Evolutionary conservation across 805 yeast genomes (phyloP), one percentile per base, ranked within the genome.

Genomic region (Ogataea corticis): DNA sequence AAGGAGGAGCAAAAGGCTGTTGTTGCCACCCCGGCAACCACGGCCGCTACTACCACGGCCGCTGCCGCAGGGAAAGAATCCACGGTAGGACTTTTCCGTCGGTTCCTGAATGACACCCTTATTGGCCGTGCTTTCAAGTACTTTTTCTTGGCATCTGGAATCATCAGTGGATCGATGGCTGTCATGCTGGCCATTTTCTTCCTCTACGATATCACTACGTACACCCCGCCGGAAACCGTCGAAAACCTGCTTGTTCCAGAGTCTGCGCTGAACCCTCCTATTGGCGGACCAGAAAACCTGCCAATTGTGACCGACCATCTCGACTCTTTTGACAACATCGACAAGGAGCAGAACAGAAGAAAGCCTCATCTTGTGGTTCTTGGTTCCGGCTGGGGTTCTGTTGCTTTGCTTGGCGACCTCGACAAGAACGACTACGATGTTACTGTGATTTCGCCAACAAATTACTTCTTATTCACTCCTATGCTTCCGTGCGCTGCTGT

Each of bases 311-410:
- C 72, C 31, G 70, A 75, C 29, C 76, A 75, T 48, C 63, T 83
- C 44, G 89, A 83, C 55, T 77, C 79, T 32, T 75, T 70, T 48
- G 88, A 83, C 57, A 62, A 68, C 21, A 71, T 67, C 16, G 72
- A 63, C n/a, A 76, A 75, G 52, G 74, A 72, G 45, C 42, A 63
- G n/a, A 48, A 68, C 9, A 68, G 72, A 47, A 73, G 67, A 49
- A 79, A 73, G 59, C 85, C 84, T 29, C 73, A 74, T 48, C 65
- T 83, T 42, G 86, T 83, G 3, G 70, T 83, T 28, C 67, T 83
- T 29, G 88, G 88, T 14, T 75, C 83, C 31, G 88, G 88, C 37
- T 83, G 88, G 88, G 88, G 85, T 2, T 75, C 85, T 7, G 85
- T 79, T 23, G 80, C 82, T 12, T 56, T 82, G 9, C 67, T 83